Percentiles rank a stretch among this genome's conserved stretches.
Conservation (phyloP, 2,329 filamentous ascomycete species). For the Colletotrichum viniferum region DNA sequence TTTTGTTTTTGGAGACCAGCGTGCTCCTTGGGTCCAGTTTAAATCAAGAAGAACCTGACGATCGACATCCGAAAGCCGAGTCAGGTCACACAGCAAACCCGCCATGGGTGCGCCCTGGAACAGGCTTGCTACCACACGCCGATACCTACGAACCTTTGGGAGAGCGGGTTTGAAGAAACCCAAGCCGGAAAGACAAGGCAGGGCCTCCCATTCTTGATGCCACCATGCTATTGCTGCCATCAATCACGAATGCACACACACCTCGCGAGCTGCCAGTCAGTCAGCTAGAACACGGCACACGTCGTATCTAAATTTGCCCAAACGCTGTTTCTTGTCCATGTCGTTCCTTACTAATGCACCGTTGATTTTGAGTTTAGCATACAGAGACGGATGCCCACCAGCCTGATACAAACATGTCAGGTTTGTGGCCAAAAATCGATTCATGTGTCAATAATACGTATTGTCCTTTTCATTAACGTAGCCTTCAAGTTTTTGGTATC, state of each 20-base stretch:
- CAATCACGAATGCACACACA: background rate
- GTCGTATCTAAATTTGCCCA: background rate
- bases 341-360: background rate
- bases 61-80: conserved; percentile 13
- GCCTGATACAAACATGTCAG: background rate
- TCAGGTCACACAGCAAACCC: background rate
- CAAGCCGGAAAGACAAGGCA: background rate
- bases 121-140: background rate
- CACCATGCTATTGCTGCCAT: background rate
- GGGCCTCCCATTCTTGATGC: background rate
- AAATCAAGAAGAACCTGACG: conserved; percentile 6
- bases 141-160: background rate
- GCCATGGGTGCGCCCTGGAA: background rate
- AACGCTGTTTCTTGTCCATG: background rate
- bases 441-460: conserved; percentile 1
- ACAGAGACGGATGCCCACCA: background rate
- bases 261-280: background rate
- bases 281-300: background rate
- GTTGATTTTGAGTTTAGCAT: background rate
- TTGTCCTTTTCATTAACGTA: background rate
- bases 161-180: background rate
- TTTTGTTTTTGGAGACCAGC: background rate
- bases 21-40: background rate
- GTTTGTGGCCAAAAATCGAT: background rate
- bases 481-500: conserved; percentile 2